Base-by-base conservation (phyloP, 352 stramenopile genomes). In the Phytophthora quininea region DNA sequence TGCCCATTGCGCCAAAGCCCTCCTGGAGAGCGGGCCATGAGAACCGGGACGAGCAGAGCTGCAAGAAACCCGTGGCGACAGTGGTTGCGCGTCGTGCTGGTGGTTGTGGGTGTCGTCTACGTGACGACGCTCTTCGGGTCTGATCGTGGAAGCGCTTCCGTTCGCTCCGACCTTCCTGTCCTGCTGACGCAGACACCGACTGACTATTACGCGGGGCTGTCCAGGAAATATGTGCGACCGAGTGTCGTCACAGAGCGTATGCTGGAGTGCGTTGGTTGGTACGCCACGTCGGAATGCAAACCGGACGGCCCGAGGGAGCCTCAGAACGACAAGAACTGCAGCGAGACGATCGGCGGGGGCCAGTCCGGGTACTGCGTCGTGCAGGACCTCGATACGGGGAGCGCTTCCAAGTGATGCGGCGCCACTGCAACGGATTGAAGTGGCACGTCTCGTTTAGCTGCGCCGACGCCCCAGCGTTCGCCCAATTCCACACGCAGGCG, bases 321-420 rank as follows among this genome's bases (percentile, higher is more conserved):
- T 4, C 30, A 27, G 30, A 30, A 31, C 3, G 59, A 67, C 52
- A 32, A 24, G n/a, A 35, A 27, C 6, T 67, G 59, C 51, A 31
- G 42, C 12, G 6, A 33, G 24, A 29, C 31, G 2, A n/a, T 67
- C 10, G 49, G 40, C 2, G 6, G 48, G 7, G 67, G 74, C 27
- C 60, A 59, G 42, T 60, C 66, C 4, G 77, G 74, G 33, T 85
- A 79, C 60, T 85, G 77, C 53, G 62, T 70, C 27, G 52, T 82
- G 11, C 33, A 60, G 19, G 57, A 78, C 46, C 51, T 54, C 7
- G 35, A 38, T 7, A 54, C 59, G 0, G 73, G 73, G 9, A 35
- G 53, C n/a, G 59, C 52, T 38, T 74, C 37, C 65, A 54, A 37
- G 48, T 74, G 5, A 69, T 80, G 58, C 37, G 53, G 24, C 37